Percentiles rank a stretch among this genome's conserved stretches.
Evolutionary conservation across 108 stramenopile species (phyloP).

Genomic region (Schizochytrium sp.): DNA sequence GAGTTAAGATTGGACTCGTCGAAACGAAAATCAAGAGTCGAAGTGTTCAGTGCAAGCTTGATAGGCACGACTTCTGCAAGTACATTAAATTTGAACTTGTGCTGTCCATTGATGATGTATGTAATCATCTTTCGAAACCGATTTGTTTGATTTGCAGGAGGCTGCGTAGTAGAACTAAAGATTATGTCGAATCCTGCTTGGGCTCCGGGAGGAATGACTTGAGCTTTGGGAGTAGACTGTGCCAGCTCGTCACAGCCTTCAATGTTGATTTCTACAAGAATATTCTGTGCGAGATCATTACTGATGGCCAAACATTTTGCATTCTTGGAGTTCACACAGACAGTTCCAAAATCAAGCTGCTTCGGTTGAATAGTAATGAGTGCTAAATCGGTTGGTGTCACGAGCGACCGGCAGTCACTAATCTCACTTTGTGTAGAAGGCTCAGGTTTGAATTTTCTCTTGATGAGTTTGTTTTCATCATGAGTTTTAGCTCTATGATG

Average conservation of each 20-base stretch:
- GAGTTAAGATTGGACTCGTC: constrained; percentile 55
- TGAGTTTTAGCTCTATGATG: background rate
- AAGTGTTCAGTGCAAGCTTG: constrained; percentile 49
- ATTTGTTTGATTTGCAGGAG: constrained; percentile 5
- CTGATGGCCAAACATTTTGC: constrained; percentile 69
- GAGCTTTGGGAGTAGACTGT: constrained; percentile 45
- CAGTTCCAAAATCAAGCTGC: constrained; percentile 69
- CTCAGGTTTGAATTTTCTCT: constrained; percentile 72
- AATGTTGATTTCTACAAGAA: constrained; percentile 63
- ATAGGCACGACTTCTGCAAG: constrained; percentile 71
- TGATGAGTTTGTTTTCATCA: constrained; percentile 75
- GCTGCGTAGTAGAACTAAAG: constrained; percentile 54
- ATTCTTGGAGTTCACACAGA: constrained; percentile 63
- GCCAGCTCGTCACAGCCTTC: constrained; percentile 64
- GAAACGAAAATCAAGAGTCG: constrained; percentile 63
- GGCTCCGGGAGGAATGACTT: constrained; percentile 67
- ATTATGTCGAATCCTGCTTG: constrained; percentile 71
- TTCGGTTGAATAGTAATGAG: constrained; percentile 36
- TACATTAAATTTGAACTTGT: constrained; percentile 66
- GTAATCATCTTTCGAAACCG: constrained; percentile 58
- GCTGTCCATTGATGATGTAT: constrained; percentile 68
- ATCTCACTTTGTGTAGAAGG: constrained; percentile 78
- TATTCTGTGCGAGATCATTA: constrained; percentile 66
- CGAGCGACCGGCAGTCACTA: constrained; percentile 69
- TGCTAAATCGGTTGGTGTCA: constrained; percentile 64